phyloP scores from a whole-genome alignment of 1,284 basidiomycete species.

The Trametes hirsuta region DNA sequence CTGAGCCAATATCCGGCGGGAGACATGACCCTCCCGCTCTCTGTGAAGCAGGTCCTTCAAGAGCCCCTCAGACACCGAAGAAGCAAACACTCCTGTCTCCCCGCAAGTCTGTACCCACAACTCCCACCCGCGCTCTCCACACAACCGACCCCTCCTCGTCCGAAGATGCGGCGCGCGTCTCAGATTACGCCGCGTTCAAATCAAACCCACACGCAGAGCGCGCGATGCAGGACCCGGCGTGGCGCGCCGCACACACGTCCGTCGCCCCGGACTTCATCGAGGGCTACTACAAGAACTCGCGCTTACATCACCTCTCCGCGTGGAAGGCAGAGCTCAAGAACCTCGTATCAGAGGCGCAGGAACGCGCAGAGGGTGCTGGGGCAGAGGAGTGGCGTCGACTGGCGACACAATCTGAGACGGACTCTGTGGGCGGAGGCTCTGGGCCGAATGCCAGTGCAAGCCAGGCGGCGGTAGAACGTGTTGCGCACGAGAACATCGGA shows the following conservation, averaged over 20 bases:
- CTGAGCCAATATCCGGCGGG: background rate
- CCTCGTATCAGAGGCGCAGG: slow-evolving; percentile 81
- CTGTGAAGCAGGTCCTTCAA: background rate
- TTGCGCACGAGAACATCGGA: slow-evolving; percentile 32
- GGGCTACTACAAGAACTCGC: slow-evolving; percentile 89
- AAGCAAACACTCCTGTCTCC: slow-evolving; percentile 23
- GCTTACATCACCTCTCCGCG: slow-evolving; percentile 88
- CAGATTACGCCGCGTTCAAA: slow-evolving; percentile 63
- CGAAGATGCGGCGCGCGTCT: slow-evolving; percentile 47
- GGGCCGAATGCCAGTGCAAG: slow-evolving; percentile 37
- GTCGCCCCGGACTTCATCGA: slow-evolving; percentile 87
- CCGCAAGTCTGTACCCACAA: slow-evolving; percentile 7
- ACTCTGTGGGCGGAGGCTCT: background rate
- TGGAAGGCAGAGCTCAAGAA: slow-evolving; percentile 92
- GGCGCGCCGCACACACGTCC: slow-evolving; percentile 89
- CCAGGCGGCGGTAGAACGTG: slow-evolving; percentile 25
- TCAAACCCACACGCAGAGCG: slow-evolving; percentile 76
- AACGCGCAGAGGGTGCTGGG: slow-evolving; percentile 57
- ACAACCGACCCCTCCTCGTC: slow-evolving; percentile 47
- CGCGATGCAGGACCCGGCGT: slow-evolving; percentile 79
- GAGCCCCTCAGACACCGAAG: slow-evolving; percentile 13
- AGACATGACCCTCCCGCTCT: background rate
- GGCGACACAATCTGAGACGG: background rate
- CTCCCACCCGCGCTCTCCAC: slow-evolving; percentile 10
- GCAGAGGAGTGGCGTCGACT: slow-evolving; percentile 30